Base-by-base conservation (phyloP, 2,329 filamentous ascomycete species). In the Diaporthe citriasiana region DNA sequence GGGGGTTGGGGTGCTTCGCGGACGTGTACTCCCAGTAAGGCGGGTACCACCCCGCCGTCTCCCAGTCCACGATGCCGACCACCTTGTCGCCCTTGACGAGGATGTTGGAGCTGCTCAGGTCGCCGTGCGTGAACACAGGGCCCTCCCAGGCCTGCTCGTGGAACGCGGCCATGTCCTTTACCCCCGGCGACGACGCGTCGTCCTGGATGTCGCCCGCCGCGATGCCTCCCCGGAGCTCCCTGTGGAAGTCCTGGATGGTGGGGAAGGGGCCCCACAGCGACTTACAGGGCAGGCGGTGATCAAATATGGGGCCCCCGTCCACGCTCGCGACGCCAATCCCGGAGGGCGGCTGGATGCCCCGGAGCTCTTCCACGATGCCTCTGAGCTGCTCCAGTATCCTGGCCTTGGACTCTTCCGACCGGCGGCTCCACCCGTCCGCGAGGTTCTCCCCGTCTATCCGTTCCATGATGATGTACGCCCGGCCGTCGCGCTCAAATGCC, bases 101-200 rank as follows among this genome's bases (percentile, higher is more conserved):
- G 40, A 89, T 86, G 71, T 88, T 89, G 4, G 84, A 76, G 4
- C 82, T 82, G 13, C 80, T 81, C 15, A 90, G 80, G 77, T 90
- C 88, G 4, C 84, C 84, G 79, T 90, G 87, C 1, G 87, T 87
- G 74, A 90, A 85, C 1, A 85, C 82, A 42, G 83, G 78, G n/a
- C 77, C 77, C 75, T 84, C 80, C 25, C 78, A 45, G 0, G 50
- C 45, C 45, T 56, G 55, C 53, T 69, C 63, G 35, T 71, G 70
- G 56, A 71, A 71, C 8, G 45, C 25, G 7, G 56, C 47, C 56
- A 71, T 40, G 7, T 27, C 17, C 56, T 71, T 71, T 25, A 71
- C 70, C 12, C 70, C 70, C 12, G 70, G 70, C 35, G 70, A 71
- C 4, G 70, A 71, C 5, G 70, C 56, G 30, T 71, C 70, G 57